These are phyloP conservation scores for Daldinia eschscholtzii DNA, from an alignment of 2,329 filamentous ascomycete genomes.

Conservation along the genomic window DNA sequence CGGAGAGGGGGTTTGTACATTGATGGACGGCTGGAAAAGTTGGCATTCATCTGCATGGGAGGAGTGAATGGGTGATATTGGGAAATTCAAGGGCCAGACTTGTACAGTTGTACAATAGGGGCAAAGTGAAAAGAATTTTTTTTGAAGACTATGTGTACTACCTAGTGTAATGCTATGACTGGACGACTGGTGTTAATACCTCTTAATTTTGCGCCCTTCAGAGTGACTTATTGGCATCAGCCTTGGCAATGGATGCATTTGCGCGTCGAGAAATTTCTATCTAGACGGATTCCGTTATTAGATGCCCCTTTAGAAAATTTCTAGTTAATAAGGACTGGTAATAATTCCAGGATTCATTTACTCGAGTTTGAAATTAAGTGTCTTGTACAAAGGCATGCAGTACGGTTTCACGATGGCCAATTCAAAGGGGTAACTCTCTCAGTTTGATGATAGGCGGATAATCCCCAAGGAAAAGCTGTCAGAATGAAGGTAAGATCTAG, in stretches of 20 bases:
- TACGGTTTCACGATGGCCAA: background rate
- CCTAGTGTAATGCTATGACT: slow-evolving; percentile 49
- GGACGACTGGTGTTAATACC: slow-evolving; percentile 16
- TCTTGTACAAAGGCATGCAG: background rate
- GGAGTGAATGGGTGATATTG: slow-evolving; percentile 47
- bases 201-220: background rate
- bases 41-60: slow-evolving; percentile 51
- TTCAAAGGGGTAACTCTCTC: background rate
- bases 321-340: background rate
- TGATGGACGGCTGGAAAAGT: slow-evolving; percentile 52
- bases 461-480: background rate
- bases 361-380: background rate
- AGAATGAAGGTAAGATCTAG: slow-evolving; percentile 8
- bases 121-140: slow-evolving; percentile 40
- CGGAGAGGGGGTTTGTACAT: slow-evolving; percentile 50
- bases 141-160: slow-evolving; percentile 46
- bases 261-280: background rate
- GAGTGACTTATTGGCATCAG: background rate
- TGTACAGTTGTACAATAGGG: slow-evolving; percentile 53
- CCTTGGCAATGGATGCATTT: background rate
- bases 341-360: background rate
- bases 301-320: background rate
- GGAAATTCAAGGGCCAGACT: slow-evolving; percentile 29
- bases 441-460: background rate
- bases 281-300: background rate